phyloP scores from a whole-genome alignment of 2,329 filamentous ascomycete genomes.

The Myriosclerotinia curreyana region DNA sequence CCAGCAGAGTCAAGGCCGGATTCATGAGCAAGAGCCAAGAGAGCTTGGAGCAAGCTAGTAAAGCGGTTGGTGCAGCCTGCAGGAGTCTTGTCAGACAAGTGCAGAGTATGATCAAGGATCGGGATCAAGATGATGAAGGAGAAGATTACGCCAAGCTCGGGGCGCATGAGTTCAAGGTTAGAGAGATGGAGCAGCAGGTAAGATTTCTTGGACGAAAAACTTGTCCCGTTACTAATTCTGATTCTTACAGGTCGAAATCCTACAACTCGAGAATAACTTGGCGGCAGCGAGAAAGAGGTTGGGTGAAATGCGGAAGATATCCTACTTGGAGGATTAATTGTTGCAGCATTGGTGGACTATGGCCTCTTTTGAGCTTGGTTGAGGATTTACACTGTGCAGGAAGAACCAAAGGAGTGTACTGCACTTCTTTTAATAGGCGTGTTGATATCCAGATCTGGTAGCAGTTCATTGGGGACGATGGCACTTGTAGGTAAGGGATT shows the following conservation, averaged over 20 bases:
- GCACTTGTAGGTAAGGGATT: background rate
- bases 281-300: conserved; percentile 74
- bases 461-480: conserved; percentile 3
- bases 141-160: conserved; percentile 88
- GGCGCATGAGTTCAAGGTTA: conserved; percentile 95
- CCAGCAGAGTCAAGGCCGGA: conserved; percentile 91
- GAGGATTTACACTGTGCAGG: background rate
- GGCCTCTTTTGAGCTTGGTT: background rate
- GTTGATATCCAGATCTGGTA: conserved; percentile 14
- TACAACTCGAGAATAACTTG: conserved; percentile 88
- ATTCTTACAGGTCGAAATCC: conserved; percentile 77
- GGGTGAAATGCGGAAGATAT: conserved; percentile 78
- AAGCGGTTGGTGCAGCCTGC: conserved; percentile 88
- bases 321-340: conserved; percentile 37
- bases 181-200: conserved; percentile 99
- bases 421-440: conserved; percentile 8
- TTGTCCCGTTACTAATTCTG: conserved; percentile 22
- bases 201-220: conserved; percentile 37
- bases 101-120: conserved; percentile 87
- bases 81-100: conserved; percentile 86
- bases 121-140: conserved; percentile 74
- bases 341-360: background rate
- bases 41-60: conserved; percentile 82
- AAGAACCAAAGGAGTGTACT: background rate
- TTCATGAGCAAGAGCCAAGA: conserved; percentile 99